A percentile compares a stretch with the other conserved stretches of the same genome.
phyloP scores from a whole-genome alignment of 768 basidiomycete species.

The Floccularia luteovirens region DNA sequence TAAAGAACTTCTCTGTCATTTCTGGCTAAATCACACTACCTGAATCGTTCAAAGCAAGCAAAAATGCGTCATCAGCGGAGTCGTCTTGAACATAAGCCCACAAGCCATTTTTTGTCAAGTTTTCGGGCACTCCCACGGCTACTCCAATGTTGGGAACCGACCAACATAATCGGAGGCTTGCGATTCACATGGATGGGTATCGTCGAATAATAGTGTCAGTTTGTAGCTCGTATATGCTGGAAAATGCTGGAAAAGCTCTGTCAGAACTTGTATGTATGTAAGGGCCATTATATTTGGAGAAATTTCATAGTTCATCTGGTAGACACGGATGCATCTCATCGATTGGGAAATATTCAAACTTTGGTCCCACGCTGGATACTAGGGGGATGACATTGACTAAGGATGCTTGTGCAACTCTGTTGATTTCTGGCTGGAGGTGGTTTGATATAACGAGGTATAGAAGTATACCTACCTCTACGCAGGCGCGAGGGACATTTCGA shows the following conservation, averaged over 20 bases:
- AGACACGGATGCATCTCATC: slow-evolving; percentile 56
- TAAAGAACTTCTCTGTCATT: slow-evolving; percentile 67
- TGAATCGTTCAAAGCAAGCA: slow-evolving; percentile 41
- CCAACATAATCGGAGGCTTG: slow-evolving; percentile 61
- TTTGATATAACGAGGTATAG: not conserved
- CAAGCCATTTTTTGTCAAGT: slow-evolving; percentile 36
- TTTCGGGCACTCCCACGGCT: slow-evolving; percentile 19
- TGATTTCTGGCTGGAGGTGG: slow-evolving; percentile 46
- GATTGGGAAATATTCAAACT: slow-evolving; percentile 58
- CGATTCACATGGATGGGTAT: slow-evolving; percentile 51
- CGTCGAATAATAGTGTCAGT: slow-evolving; percentile 61
- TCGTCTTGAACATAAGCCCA: slow-evolving; percentile 71
- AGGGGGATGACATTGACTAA: slow-evolving; percentile 53
- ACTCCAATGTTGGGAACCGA: slow-evolving; percentile 32
- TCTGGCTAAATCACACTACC: slow-evolving; percentile 41
- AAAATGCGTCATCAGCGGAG: slow-evolving; percentile 55
- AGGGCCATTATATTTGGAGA: slow-evolving; percentile 50
- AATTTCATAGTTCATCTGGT: slow-evolving; percentile 64
- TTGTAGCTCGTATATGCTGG: slow-evolving; percentile 60
- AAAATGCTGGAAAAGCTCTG: slow-evolving; percentile 2
- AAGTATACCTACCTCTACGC: slow-evolving; percentile 45
- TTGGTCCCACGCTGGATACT: slow-evolving; percentile 34
- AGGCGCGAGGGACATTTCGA: slow-evolving; percentile 66
- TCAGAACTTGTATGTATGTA: not conserved
- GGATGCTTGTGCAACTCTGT: slow-evolving; percentile 56